Evolutionary conservation across 2,329 filamentous ascomycete species (phyloP).

Genomic region (Graphium sp.): DNA sequence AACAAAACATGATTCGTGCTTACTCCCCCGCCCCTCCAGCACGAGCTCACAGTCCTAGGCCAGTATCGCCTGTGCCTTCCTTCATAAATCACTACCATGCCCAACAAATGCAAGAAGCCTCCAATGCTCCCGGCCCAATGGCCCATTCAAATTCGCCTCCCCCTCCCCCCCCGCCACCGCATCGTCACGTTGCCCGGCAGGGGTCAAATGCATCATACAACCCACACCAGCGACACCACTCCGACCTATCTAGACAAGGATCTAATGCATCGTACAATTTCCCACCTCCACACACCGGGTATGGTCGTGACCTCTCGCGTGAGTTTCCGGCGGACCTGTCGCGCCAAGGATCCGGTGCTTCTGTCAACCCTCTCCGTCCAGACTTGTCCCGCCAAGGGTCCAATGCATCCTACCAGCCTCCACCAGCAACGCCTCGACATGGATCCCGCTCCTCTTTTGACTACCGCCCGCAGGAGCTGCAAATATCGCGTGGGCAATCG

Average conservation of each 20-base stretch:
- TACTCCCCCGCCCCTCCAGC: conserved; percentile 15
- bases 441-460: conserved; percentile 3
- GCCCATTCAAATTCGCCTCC: conserved; percentile 52
- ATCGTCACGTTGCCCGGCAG: conserved; percentile 43
- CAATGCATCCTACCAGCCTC: conserved; percentile 14
- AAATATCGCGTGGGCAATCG: conserved; percentile 41
- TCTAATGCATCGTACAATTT: conserved; percentile 19
- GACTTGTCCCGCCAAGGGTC: conserved; percentile 15
- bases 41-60: conserved; percentile 16
- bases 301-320: conserved; percentile 8
- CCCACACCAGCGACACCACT: conserved; percentile 4
- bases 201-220: conserved; percentile 14
- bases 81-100: conserved; percentile 6
- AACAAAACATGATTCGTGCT: conserved; percentile 8
- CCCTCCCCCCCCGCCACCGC: conserved; percentile 70
- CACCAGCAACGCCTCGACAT: conserved; percentile 6
- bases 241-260: conserved; percentile 12
- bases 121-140: too few species aligned
- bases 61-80: conserved; percentile 7
- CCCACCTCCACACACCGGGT: conserved; percentile 8
- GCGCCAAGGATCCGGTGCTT: conserved; percentile 21
- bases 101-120: too few species aligned
- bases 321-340: conserved; percentile 11
- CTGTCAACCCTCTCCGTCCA: conserved; percentile 14
- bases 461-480: conserved; percentile 11